phyloP scores from a whole-genome alignment of 2,329 filamentous ascomycete genomes.

The Ploettnerulaceae sp. region DNA sequence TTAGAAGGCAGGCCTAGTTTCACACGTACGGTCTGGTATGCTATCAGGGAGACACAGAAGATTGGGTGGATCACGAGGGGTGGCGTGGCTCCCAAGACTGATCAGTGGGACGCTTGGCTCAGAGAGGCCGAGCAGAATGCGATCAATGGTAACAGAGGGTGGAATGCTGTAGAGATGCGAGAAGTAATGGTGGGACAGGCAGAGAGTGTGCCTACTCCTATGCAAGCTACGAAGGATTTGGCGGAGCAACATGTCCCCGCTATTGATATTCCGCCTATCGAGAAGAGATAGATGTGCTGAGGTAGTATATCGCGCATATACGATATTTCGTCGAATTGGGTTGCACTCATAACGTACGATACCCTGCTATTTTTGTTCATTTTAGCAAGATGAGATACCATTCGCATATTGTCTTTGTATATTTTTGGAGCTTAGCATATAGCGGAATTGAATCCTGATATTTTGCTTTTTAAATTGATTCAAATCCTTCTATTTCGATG shows the following conservation, averaged over 20 bases:
- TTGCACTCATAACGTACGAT: neutral
- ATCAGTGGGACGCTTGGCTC: conserved; percentile 51
- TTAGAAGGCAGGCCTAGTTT: conserved; percentile 44
- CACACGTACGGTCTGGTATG: conserved; percentile 55
- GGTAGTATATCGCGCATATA: neutral
- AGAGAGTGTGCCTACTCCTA: conserved; percentile 11
- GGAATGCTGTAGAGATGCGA: conserved; percentile 47
- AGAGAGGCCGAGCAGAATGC: conserved; percentile 43
- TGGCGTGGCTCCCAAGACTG: conserved; percentile 47
- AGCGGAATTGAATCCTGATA: no score
- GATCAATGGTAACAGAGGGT: conserved; percentile 31
- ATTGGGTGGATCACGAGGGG: conserved; percentile 50
- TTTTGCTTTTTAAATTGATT: no score
- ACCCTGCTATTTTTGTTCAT: conserved; percentile 1
- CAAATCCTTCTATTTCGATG: no score
- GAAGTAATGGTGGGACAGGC: conserved; percentile 41
- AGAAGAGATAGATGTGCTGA: neutral
- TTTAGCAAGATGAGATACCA: neutral
- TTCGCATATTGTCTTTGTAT: neutral
- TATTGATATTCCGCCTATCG: conserved; percentile 21
- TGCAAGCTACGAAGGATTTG: conserved; percentile 12
- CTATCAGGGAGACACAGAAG: conserved; percentile 49
- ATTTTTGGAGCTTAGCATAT: neutral
- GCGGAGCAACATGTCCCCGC: conserved; percentile 29
- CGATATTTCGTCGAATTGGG: neutral